A percentile compares a stretch with the other conserved stretches of the same genome.
phyloP scores from a whole-genome alignment of 1,139 yeast species.

The Suhomyces yuchorum region DNA sequence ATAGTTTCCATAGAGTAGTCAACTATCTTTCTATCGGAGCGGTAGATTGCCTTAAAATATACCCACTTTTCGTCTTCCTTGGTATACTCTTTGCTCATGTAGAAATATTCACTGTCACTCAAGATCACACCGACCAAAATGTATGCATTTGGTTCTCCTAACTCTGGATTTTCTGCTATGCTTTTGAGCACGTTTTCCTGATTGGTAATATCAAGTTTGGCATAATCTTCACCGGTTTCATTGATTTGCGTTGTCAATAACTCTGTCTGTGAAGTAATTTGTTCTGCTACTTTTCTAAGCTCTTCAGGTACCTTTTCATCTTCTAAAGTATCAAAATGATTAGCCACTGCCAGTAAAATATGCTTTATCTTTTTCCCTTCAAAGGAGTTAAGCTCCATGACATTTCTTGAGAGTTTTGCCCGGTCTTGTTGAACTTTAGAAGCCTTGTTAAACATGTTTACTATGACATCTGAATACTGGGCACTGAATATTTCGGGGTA shows the following conservation, averaged over 20 bases:
- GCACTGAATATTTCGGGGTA: constrained; percentile 37
- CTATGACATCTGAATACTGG: constrained; percentile 22
- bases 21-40: constrained; percentile 17
- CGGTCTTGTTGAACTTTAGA: constrained; percentile 21
- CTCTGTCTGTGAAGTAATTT: constrained; percentile 20
- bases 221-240: constrained; percentile 21
- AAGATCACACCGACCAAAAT: constrained; percentile 31
- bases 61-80: constrained; percentile 19
- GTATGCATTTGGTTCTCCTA: constrained; percentile 24
- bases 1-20: constrained; percentile 24
- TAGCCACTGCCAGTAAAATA: constrained; percentile 26
- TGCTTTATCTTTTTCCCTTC: constrained; percentile 39
- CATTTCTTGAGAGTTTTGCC: constrained; percentile 22
- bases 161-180: constrained; percentile 12
- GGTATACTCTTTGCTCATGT: constrained; percentile 14
- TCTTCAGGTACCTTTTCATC: constrained; percentile 28
- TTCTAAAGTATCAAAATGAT: constrained; percentile 18
- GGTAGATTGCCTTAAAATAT: constrained; percentile 15
- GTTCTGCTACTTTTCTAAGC: constrained; percentile 24
- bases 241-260: constrained; percentile 23
- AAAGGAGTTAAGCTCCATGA: constrained; percentile 36
- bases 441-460: constrained; percentile 24
- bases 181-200: constrained; percentile 25
- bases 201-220: constrained; percentile 26
- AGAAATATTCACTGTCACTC: constrained; percentile 33